A percentile compares a stretch with the other conserved stretches of the same genome.
These are phyloP conservation scores for Xylaria sp. DNA, from an alignment of 2,329 filamentous ascomycete species.

Conservation along the genomic window DNA sequence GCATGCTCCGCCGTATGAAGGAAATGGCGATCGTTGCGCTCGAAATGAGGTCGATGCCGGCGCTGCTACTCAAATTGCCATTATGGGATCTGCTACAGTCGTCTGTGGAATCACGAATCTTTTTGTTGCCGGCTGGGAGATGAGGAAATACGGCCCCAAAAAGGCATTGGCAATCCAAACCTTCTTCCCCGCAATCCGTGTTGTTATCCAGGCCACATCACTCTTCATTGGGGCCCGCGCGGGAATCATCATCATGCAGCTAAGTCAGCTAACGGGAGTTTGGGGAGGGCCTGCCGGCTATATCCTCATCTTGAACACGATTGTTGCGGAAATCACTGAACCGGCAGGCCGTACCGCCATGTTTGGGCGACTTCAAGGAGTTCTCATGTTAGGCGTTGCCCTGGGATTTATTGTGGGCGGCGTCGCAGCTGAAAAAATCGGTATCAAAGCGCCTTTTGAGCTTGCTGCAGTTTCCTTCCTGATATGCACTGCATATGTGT, in stretches of 20 bases:
- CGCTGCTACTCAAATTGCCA: slow-evolving; percentile 68
- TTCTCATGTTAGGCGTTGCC: slow-evolving; percentile 40
- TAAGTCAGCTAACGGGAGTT: slow-evolving; percentile 73
- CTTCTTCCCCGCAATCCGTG: slow-evolving; percentile 70
- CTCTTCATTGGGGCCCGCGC: slow-evolving; percentile 65
- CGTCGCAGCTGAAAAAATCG: slow-evolving; percentile 36
- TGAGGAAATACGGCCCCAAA: slow-evolving; percentile 72
- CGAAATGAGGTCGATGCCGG: slow-evolving; percentile 68
- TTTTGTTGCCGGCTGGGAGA: slow-evolving; percentile 72
- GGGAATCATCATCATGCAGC: slow-evolving; percentile 73
- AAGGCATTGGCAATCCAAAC: slow-evolving; percentile 69
- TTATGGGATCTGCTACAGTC: slow-evolving; percentile 72
- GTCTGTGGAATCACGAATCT: slow-evolving; percentile 74
- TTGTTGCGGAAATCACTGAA: slow-evolving; percentile 71
- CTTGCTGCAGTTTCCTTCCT: slow-evolving; percentile 37
- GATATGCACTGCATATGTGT: slow-evolving; percentile 33
- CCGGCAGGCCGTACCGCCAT: slow-evolving; percentile 67
- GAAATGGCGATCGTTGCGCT: slow-evolving; percentile 64
- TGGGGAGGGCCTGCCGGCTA: slow-evolving; percentile 75
- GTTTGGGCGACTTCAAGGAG: slow-evolving; percentile 59
- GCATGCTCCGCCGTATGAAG: slow-evolving; percentile 60
- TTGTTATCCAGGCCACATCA: slow-evolving; percentile 69
- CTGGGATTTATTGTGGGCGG: slow-evolving; percentile 40
- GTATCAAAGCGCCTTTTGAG: slow-evolving; percentile 41
- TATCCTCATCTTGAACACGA: slow-evolving; percentile 72